A percentile compares a stretch with the other conserved stretches of the same genome.
phyloP scores from a whole-genome alignment of 176 grass and related monocot species.

The Cenchrus purpureus region DNA sequence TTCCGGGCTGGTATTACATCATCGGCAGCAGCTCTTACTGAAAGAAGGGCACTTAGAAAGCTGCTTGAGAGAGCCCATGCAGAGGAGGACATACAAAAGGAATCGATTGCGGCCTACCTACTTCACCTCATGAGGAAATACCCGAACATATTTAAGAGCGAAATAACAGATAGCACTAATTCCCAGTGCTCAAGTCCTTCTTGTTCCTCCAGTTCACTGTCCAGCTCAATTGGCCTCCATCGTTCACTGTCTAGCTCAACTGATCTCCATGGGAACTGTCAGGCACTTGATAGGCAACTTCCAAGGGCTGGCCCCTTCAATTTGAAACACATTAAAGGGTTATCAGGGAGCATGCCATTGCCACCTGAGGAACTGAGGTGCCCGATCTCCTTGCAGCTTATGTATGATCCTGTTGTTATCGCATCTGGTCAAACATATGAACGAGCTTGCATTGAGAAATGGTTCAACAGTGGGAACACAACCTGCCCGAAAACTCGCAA shows the following conservation, averaged over 20 bases:
- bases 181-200: constrained; percentile 59
- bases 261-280: constrained; percentile 39
- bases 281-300: constrained; percentile 38
- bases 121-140: constrained; percentile 80
- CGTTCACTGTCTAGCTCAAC: constrained; percentile 29
- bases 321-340: constrained; percentile 53
- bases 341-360: constrained; percentile 75
- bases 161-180: constrained; percentile 40
- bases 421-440: constrained; percentile 93
- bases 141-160: constrained; percentile 59
- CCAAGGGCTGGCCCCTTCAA: constrained; percentile 51
- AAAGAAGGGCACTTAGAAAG: constrained; percentile 76
- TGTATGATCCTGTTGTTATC: constrained; percentile 84
- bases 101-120: constrained; percentile 57
- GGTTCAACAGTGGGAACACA: constrained; percentile 67
- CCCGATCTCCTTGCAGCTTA: constrained; percentile 88
- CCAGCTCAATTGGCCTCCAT: constrained; percentile 16
- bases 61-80: constrained; percentile 63
- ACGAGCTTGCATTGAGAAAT: constrained; percentile 89
- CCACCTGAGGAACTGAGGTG: constrained; percentile 86
- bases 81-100: constrained; percentile 70
- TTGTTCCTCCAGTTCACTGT: constrained; percentile 41
- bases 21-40: constrained; percentile 61
- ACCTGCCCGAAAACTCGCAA: constrained; percentile 88
- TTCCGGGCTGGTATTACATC: constrained; percentile 60